A percentile compares a stretch with the other conserved stretches of the same genome.
phyloP scores from a whole-genome alignment of 805 yeast species.

The Ogataea paradorogensis region DNA sequence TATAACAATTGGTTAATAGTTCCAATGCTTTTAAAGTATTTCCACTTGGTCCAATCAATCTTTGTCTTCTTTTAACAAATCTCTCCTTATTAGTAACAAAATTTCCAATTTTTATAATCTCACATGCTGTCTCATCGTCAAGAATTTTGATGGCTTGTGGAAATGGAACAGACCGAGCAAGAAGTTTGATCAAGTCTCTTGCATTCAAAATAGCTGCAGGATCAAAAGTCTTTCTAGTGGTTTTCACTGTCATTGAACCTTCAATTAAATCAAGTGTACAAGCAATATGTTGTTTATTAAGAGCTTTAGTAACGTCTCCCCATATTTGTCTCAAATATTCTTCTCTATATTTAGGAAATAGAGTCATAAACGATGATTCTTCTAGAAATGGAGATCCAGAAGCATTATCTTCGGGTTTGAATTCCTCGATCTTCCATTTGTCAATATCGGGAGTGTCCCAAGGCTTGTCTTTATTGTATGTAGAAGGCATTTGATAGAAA shows the following conservation, averaged over 20 bases:
- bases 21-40: constrained; percentile 95
- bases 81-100: constrained; percentile 88
- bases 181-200: constrained; percentile 86
- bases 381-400: constrained; percentile 91
- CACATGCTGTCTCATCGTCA: constrained; percentile 92
- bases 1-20: constrained; percentile 90
- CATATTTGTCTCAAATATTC: constrained; percentile 82
- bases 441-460: constrained; percentile 97
- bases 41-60: constrained; percentile 95
- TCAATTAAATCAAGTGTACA: constrained; percentile 88
- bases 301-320: constrained; percentile 85
- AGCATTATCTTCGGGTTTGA: constrained; percentile 83
- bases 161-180: constrained; percentile 94
- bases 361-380: constrained; percentile 90
- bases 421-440: constrained; percentile 88
- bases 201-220: constrained; percentile 94
- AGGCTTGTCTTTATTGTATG: constrained; percentile 92
- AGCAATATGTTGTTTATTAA: constrained; percentile 71
- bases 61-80: constrained; percentile 91
- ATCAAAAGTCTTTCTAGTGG: constrained; percentile 92
- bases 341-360: constrained; percentile 96
- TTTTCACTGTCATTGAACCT: constrained; percentile 95
- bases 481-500: constrained; percentile 68
- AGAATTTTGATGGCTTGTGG: constrained; percentile 93
- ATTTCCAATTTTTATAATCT: constrained; percentile 91